Conservation (phyloP, 2,329 filamentous ascomycete species). For the Parascedosporium putredinis region DNA sequence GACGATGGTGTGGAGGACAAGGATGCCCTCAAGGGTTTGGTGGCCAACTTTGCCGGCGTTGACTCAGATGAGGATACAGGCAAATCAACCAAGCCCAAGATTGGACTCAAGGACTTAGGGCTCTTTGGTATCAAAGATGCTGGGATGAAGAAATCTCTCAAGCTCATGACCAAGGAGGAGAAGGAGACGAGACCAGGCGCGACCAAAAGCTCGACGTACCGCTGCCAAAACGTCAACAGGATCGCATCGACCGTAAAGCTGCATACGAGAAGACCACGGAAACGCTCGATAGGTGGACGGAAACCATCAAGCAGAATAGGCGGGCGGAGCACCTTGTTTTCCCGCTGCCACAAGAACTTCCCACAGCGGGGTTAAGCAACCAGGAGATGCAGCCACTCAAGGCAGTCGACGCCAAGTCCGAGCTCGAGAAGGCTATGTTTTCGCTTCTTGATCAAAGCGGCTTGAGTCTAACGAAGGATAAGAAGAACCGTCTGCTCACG, state of each 20-base stretch:
- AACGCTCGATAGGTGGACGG: slow-evolving; percentile 81
- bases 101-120: slow-evolving; percentile 65
- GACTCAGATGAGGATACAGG: slow-evolving; percentile 37
- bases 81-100: slow-evolving; percentile 40
- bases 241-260: slow-evolving; percentile 66
- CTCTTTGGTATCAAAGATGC: slow-evolving; percentile 63
- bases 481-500: slow-evolving; percentile 49
- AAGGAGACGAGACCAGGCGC: slow-evolving; percentile 35
- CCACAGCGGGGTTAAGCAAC: slow-evolving; percentile 46
- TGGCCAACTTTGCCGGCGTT: slow-evolving; percentile 58
- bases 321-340: slow-evolving; percentile 85
- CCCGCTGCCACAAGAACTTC: slow-evolving; percentile 65
- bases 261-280: slow-evolving; percentile 90
- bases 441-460: slow-evolving; percentile 86
- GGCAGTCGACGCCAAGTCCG: slow-evolving; percentile 56
- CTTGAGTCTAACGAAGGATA: slow-evolving; percentile 40
- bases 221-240: slow-evolving; percentile 76
- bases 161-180: slow-evolving; percentile 57
- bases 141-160: slow-evolving; percentile 67
- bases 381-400: slow-evolving; percentile 57
- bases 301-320: slow-evolving; percentile 90
- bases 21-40: slow-evolving; percentile 47
- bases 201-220: slow-evolving; percentile 68
- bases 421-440: slow-evolving; percentile 77
- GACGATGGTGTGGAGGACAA: slow-evolving; percentile 38